Evolutionary conservation across 2,329 filamentous ascomycete species (phyloP).

Genomic region (Cladosporium sphaerospermum): DNA sequence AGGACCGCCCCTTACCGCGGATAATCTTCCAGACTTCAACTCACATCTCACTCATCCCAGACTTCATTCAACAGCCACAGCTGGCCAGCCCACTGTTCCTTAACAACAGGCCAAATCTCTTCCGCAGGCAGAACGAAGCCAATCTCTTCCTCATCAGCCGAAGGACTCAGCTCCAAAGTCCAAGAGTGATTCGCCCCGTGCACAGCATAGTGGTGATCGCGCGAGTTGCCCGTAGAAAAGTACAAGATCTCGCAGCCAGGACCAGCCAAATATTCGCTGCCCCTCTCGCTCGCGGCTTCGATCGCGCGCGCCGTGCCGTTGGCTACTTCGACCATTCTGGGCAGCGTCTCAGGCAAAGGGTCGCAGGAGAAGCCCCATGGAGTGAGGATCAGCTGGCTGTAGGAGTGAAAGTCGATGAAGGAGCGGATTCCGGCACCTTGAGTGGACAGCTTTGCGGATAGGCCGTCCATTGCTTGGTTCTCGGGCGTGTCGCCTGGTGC

Average conservation of each 20-base stretch:
- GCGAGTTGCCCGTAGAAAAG: constrained; percentile 43
- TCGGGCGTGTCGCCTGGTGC: constrained; percentile 45
- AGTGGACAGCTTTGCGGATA: constrained; percentile 38
- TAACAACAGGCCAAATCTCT: constrained; percentile 43
- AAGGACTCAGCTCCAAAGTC: constrained; percentile 42
- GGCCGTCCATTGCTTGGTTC: constrained; percentile 44
- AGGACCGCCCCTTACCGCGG: too few relatives aligned
- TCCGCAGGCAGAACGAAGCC: constrained; percentile 46
- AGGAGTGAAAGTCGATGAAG: constrained; percentile 61
- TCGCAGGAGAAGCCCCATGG: constrained; percentile 56
- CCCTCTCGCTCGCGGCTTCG: constrained; percentile 43
- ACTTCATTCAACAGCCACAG: constrained; percentile 7
- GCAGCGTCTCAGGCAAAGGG: constrained; percentile 41
- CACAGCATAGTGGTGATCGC: constrained; percentile 41
- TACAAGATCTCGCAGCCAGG: constrained; percentile 58
- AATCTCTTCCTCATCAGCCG: constrained; percentile 38
- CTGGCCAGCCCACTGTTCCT: constrained; percentile 39
- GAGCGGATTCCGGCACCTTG: constrained; percentile 48
- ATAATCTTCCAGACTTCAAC: too few relatives aligned
- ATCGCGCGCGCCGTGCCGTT: constrained; percentile 48
- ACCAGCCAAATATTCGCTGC: constrained; percentile 36
- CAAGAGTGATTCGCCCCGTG: constrained; percentile 40
- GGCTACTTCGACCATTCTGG: constrained; percentile 46
- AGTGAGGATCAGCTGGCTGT: constrained; percentile 54
- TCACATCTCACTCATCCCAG: not conserved